Evolutionary conservation across 2,329 filamentous ascomycete genomes (phyloP).

Genomic region (Didymosphaeria variabile): DNA sequence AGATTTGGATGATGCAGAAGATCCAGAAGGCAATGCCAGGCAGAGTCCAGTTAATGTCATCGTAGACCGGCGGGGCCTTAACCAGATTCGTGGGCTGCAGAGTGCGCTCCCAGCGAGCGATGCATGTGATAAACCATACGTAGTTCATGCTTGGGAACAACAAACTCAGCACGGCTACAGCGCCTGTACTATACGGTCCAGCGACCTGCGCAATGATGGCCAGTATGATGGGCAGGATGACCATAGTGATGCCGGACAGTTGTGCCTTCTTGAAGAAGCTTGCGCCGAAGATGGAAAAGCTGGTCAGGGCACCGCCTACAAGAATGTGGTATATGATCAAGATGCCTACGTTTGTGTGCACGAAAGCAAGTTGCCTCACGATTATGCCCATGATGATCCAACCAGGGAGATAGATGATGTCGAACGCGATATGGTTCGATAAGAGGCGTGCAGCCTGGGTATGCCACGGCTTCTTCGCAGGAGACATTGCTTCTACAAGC

Average conservation of each 20-base stretch:
- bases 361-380: slow-evolving; percentile 67
- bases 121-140: slow-evolving; percentile 79
- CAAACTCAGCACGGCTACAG: slow-evolving; percentile 74
- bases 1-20: slow-evolving; percentile 78
- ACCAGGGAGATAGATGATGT: slow-evolving; percentile 79
- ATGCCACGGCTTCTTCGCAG: slow-evolving; percentile 76
- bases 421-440: slow-evolving; percentile 82
- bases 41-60: slow-evolving; percentile 64
- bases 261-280: slow-evolving; percentile 88
- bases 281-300: slow-evolving; percentile 81
- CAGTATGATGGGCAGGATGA: slow-evolving; percentile 76
- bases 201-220: slow-evolving; percentile 84
- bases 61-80: slow-evolving; percentile 63
- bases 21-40: slow-evolving; percentile 81
- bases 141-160: slow-evolving; percentile 90
- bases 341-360: slow-evolving; percentile 54
- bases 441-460: slow-evolving; percentile 80
- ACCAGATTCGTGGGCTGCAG: slow-evolving; percentile 68
- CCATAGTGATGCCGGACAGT: slow-evolving; percentile 82
- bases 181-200: slow-evolving; percentile 67
- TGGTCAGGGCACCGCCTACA: slow-evolving; percentile 78
- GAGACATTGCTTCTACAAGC: slow-evolving; percentile 91
- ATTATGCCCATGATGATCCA: slow-evolving; percentile 82
- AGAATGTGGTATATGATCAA: slow-evolving; percentile 72
- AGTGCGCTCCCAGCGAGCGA: slow-evolving; percentile 78